A percentile compares a stretch with the other conserved stretches of the same genome.
Conservation (phyloP, 148 eudicot genomes). For the Persicaria maculosa region DNA sequence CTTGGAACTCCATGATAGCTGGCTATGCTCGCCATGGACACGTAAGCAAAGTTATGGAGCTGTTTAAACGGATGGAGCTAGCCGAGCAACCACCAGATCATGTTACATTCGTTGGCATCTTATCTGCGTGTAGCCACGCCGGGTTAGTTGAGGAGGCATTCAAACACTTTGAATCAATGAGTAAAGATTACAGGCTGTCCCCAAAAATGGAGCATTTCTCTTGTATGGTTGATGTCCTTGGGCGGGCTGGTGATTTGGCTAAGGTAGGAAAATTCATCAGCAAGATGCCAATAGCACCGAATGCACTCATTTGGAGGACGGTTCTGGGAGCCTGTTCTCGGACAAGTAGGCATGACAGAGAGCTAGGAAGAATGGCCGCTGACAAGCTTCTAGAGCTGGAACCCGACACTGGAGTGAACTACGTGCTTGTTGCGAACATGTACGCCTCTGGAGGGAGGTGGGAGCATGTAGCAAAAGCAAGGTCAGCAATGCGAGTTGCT, state of each 20-base stretch:
- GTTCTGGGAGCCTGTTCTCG: slow-evolving; percentile 59
- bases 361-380: slow-evolving; percentile 59
- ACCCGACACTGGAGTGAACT: slow-evolving; percentile 63
- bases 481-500: slow-evolving; percentile 44
- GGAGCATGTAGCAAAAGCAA: slow-evolving; percentile 52
- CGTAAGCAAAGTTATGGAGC: slow-evolving; percentile 49
- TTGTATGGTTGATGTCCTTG: slow-evolving; percentile 77
- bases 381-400: slow-evolving; percentile 60
- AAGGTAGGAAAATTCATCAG: slow-evolving; percentile 57
- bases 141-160: slow-evolving; percentile 53
- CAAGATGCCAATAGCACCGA: slow-evolving; percentile 60
- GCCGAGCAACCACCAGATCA: slow-evolving; percentile 55
- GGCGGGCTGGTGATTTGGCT: slow-evolving; percentile 60
- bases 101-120: slow-evolving; percentile 76
- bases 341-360: slow-evolving; percentile 36
- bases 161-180: slow-evolving; percentile 63
- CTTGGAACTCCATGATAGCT: slow-evolving; percentile 85
- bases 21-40: slow-evolving; percentile 74
- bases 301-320: slow-evolving; percentile 71
- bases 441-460: slow-evolving; percentile 66
- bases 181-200: slow-evolving; percentile 30
- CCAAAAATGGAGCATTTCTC: slow-evolving; percentile 80
- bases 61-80: slow-evolving; percentile 48
- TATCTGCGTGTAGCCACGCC: slow-evolving; percentile 81
- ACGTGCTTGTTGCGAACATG: slow-evolving; percentile 73